A percentile compares a stretch with the other conserved stretches of the same genome.
Conservation (phyloP, 257 asterid genomes). For the Voacanga thouarsii region DNA sequence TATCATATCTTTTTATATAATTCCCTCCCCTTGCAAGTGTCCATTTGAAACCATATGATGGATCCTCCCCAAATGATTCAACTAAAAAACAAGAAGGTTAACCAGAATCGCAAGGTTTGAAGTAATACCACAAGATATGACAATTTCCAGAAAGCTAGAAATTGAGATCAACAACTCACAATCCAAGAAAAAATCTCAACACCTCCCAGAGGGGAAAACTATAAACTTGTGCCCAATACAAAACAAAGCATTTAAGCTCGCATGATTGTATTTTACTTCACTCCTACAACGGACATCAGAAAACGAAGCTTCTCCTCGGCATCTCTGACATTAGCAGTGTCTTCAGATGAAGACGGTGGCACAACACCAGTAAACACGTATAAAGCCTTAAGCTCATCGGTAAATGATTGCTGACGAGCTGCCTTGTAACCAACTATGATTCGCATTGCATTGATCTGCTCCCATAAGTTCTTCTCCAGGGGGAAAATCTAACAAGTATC, state of each 20-base stretch:
- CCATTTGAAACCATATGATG: no score
- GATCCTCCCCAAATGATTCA: no score
- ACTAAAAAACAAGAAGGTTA: no score
- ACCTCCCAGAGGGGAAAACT: neutral
- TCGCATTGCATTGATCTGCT: slow-evolving; percentile 55
- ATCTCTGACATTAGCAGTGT: slow-evolving; percentile 21
- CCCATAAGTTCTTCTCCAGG: slow-evolving; percentile 53
- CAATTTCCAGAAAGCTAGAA: no score
- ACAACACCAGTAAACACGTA: slow-evolving; percentile 72
- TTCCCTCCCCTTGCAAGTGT: no score
- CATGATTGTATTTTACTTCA: slow-evolving; percentile 29
- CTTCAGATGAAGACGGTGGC: slow-evolving; percentile 43
- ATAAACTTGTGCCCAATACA: no score
- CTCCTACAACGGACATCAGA: slow-evolving; percentile 77
- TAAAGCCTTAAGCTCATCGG: slow-evolving; percentile 59
- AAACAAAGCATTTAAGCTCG: no score
- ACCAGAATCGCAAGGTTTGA: no score
- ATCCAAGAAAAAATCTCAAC: no score
- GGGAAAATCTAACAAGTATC: slow-evolving; percentile 21
- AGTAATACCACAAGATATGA: no score
- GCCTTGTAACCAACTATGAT: slow-evolving; percentile 59
- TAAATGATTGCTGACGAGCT: slow-evolving; percentile 29
- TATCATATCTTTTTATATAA: no score
- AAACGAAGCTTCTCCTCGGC: slow-evolving; percentile 45
- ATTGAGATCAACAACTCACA: no score